Base-by-base conservation (phyloP, 2,329 filamentous ascomycete genomes). In the Aspergillus candidus region DNA sequence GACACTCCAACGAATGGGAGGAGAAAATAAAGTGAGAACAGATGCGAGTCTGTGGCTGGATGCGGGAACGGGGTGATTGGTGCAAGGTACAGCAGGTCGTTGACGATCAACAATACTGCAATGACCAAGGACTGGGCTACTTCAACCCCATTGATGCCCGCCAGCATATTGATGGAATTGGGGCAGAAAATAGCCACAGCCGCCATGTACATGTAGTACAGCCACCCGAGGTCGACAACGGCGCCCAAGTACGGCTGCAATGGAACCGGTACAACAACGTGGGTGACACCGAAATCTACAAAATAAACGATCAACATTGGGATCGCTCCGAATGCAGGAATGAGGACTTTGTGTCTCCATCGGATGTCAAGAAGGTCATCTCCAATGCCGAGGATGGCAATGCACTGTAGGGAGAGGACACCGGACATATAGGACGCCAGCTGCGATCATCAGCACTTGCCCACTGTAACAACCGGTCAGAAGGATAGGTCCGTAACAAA, bases 101-200 rank as follows among this genome's bases (percentile, higher is more conserved):
- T 98, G 63, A 88, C 71, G 47, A 84, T 79, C 54, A 98, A 80
- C 40, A 97, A 78, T 41, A 82, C 67, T 18, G 90, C 91, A 62
- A 98, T 88, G 51, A 95, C 86, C 50, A 98, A 74, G 47, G 89
- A 96, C 70, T 98, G 93, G 10, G 86, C 82, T 43, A 97, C 93
- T 67, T 98, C 93, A 64, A 98, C 93, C 43, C 93, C 93, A 67
- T 98, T 98, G 68, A 98, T 88, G n/a, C 93, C 93, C 0, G 93
- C 93, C n/a, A 98, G 75, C 71, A 98, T 98, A 74, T 98, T 98
- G 78, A 98, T 98, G 67, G 88, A 89, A 72, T 98, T 97, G 6
- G 93, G 90, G 56, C 89, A 94, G 73, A 98, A 98, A 67, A 98
- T 98, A 63, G 91, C 87, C 55, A 98, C 79, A 44, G 86, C 84